Evolutionary conservation across 2,329 filamentous ascomycete species (phyloP), one percentile per base, ranked within the genome.

Genomic region (Trichoderma breve): DNA sequence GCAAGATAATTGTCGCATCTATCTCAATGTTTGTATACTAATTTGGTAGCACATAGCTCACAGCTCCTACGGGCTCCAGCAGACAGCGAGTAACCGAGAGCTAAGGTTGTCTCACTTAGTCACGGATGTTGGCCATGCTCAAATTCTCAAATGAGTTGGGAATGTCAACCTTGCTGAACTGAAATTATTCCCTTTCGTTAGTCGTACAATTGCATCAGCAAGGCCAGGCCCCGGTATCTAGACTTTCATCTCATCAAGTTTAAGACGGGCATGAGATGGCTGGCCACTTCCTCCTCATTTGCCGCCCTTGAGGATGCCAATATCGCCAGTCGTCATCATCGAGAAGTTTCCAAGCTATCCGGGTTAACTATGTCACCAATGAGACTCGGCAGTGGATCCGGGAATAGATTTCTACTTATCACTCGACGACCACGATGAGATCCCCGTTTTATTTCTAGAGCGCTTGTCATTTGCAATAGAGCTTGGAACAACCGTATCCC

Each of bases 41-140:
- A 62, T 92, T 92, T 24, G 87, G 85, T 71, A 94, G 80, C 65
- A 89, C 91, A 76, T 89, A 85, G 81, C 93, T 94, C 43, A 88
- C 85, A 24, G 92, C 88, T 77, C 91, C 87, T 68, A 88, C 85
- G 66, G 84, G 83, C 28, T 87, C 86, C 18, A 93, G 83, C 39
- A 86, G 79, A 61, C 84, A 82, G 15, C 89, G 84, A 76, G 91
- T 88, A 7, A 90, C 89, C 6, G 86, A 92, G 85, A 92, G 93
- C 14, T 86, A 88, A n/a, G 18, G 8, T 21, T n/a, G 43, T 21
- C 39, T 21, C 43, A n/a, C n/a, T 51, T 21, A n/a, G 74, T 76
- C 68, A 36, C 81, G 69, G 84, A 28, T 64, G 57, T 26, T 24
- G 73, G 73, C 58, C 47, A 75, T 73, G 30, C 74, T 65, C 68